phyloP scores from a whole-genome alignment of 2,329 filamentous ascomycete species.

The Reticulascus tulasneorum region DNA sequence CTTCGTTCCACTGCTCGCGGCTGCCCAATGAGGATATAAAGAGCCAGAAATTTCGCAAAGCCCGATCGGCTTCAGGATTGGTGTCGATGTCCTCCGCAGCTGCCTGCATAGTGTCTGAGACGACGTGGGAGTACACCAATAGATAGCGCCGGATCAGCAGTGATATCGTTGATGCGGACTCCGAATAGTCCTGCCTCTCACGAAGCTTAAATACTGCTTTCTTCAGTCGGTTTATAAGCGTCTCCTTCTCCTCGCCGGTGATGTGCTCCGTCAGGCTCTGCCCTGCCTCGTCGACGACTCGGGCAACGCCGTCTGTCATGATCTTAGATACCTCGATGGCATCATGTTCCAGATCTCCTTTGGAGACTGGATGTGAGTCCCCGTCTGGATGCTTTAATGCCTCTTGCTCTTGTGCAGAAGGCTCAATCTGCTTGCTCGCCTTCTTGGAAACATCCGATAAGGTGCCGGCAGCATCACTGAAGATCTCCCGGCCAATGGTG shows the following conservation, averaged over 20 bases:
- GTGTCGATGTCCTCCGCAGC: conserved; percentile 67
- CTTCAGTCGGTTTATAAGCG: conserved; percentile 72
- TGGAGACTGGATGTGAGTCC: conserved; percentile 35
- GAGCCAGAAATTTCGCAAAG: conserved; percentile 75
- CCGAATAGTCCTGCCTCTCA: conserved; percentile 74
- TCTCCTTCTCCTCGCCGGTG: conserved; percentile 66
- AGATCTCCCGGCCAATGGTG: conserved; percentile 76
- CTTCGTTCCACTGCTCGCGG: conserved; percentile 66
- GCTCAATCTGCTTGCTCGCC: conserved; percentile 69
- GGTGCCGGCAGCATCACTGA: conserved; percentile 79
- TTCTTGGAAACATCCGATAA: conserved; percentile 72
- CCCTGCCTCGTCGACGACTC: conserved; percentile 55
- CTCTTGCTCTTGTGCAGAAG: conserved; percentile 57
- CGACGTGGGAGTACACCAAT: conserved; percentile 69
- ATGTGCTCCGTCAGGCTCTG: conserved; percentile 73
- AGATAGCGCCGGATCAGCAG: conserved; percentile 75
- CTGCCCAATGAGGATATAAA: conserved; percentile 79
- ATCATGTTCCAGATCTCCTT: conserved; percentile 60
- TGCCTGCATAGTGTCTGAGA: conserved; percentile 61
- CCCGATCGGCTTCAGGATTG: conserved; percentile 71
- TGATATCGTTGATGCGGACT: conserved; percentile 77
- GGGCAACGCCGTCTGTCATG: conserved; percentile 48
- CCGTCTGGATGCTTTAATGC: conserved; percentile 38
- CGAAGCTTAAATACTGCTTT: conserved; percentile 70
- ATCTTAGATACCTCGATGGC: conserved; percentile 50